These are phyloP conservation scores for Cryptosporidium canis DNA, from an alignment of 169 alveolate genomes.

Conservation along the genomic window DNA sequence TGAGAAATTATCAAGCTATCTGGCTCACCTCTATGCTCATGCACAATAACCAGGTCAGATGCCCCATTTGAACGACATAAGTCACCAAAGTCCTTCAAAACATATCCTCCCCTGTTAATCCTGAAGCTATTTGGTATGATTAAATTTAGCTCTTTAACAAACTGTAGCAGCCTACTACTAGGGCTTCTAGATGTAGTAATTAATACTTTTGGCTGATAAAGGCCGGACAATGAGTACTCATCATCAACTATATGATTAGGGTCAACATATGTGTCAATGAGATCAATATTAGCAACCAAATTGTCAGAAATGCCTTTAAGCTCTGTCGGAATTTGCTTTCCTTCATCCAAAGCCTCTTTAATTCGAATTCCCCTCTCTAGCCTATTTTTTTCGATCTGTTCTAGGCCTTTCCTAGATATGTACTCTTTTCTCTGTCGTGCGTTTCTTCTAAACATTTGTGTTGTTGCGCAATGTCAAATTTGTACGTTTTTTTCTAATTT, in stretches of 20 bases:
- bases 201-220: constrained; percentile 92
- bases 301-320: constrained; percentile 82
- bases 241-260: constrained; percentile 91
- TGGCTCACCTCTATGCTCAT: constrained; percentile 96
- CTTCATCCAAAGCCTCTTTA: constrained; percentile 88
- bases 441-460: constrained; percentile 90
- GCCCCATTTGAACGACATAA: constrained; percentile 93
- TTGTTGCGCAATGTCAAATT: not conserved
- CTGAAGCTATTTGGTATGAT: constrained; percentile 95
- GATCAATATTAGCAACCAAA: constrained; percentile 83
- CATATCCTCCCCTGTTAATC: constrained; percentile 96
- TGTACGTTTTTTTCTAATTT: not conserved
- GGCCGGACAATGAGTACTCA: constrained; percentile 88
- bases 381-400: constrained; percentile 87
- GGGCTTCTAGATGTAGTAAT: constrained; percentile 97
- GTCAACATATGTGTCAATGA: constrained; percentile 86
- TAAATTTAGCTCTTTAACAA: constrained; percentile 94
- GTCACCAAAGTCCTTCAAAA: constrained; percentile 92
- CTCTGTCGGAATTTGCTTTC: constrained; percentile 88
- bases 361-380: constrained; percentile 86
- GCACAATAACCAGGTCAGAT: constrained; percentile 92
- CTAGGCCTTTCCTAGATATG: constrained; percentile 89
- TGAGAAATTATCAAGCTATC: constrained; percentile 98
- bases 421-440: constrained; percentile 95
- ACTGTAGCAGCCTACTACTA: constrained; percentile 91